These are phyloP conservation scores for Kodamaea lidongshanica DNA, from an alignment of 805 yeast genomes.

Conservation along the genomic window DNA sequence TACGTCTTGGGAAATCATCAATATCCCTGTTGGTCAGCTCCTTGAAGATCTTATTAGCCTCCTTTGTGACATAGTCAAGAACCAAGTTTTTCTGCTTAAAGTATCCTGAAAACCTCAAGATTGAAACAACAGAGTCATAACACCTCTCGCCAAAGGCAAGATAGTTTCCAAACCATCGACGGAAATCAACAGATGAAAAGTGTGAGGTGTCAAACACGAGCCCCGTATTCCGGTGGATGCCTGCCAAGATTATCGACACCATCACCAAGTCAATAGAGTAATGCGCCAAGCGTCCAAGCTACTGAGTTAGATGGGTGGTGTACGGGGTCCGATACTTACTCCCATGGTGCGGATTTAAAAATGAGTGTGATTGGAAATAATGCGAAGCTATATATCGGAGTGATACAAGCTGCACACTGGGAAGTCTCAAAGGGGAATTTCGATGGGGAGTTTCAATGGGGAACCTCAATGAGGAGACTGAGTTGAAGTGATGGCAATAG, in stretches of 20 bases:
- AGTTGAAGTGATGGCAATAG: too few species aligned
- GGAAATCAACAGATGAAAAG: constrained; percentile 42
- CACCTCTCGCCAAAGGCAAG: constrained; percentile 56
- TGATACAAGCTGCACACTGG: too few species aligned
- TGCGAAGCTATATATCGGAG: too few species aligned
- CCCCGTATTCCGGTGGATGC: constrained; percentile 80
- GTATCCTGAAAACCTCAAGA: constrained; percentile 43
- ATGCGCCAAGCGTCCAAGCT: constrained; percentile 65
- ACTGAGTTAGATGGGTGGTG: constrained; percentile 5
- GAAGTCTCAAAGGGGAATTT: neutral
- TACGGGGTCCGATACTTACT: constrained; percentile 4
- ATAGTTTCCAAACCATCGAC: constrained; percentile 47
- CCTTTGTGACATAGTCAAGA: constrained; percentile 29
- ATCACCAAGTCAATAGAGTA: constrained; percentile 71
- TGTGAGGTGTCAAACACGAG: constrained; percentile 46
- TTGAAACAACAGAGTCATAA: constrained; percentile 43
- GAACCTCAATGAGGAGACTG: too few species aligned
- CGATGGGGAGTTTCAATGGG: neutral
- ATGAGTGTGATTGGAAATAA: too few species aligned
- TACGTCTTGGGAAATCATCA: constrained; percentile 16
- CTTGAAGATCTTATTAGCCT: constrained; percentile 24
- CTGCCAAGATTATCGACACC: constrained; percentile 77
- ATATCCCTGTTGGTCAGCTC: constrained; percentile 27
- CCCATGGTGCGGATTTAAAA: constrained; percentile 2
- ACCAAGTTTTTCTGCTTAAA: constrained; percentile 42